Conservation (phyloP, 805 yeast species). For the Lipomyces mesembrius region DNA sequence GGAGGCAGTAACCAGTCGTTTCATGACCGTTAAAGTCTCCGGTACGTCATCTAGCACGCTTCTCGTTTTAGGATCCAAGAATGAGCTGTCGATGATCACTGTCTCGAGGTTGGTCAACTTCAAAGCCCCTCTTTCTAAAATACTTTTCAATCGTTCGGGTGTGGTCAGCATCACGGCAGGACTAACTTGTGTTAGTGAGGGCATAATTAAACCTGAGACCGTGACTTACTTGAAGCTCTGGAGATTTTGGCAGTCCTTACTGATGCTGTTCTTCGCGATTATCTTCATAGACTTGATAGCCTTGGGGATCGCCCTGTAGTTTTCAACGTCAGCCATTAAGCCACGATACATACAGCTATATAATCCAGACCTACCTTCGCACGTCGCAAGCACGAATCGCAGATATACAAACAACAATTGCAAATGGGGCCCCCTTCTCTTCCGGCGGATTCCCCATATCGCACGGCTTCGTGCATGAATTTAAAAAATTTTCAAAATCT, state of each 20-base stretch:
- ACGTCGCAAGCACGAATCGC: slow-evolving; percentile 89
- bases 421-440: slow-evolving; percentile 34
- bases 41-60: slow-evolving; percentile 34
- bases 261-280: slow-evolving; percentile 33
- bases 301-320: slow-evolving; percentile 20
- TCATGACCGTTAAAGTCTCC: slow-evolving; percentile 25
- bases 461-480: slow-evolving; percentile 8
- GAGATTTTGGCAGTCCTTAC: slow-evolving; percentile 19
- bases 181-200: slow-evolving; percentile 2
- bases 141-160: slow-evolving; percentile 16
- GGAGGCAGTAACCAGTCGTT: slow-evolving; percentile 11
- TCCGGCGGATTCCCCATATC: slow-evolving; percentile 8
- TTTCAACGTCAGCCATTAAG: neutral
- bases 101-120: slow-evolving; percentile 14
- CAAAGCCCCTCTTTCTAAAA: slow-evolving; percentile 16
- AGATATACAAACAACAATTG: slow-evolving; percentile 67
- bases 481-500: slow-evolving; percentile 18
- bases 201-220: neutral
- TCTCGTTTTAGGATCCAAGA: slow-evolving; percentile 28
- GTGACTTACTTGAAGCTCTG: slow-evolving; percentile 17
- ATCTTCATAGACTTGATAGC: slow-evolving; percentile 21
- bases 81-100: slow-evolving; percentile 30
- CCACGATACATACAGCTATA: neutral
- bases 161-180: slow-evolving; percentile 22
- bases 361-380: slow-evolving; percentile 39